Conservation (phyloP, 345 rosid genomes). For the Populus simonii region DNA sequence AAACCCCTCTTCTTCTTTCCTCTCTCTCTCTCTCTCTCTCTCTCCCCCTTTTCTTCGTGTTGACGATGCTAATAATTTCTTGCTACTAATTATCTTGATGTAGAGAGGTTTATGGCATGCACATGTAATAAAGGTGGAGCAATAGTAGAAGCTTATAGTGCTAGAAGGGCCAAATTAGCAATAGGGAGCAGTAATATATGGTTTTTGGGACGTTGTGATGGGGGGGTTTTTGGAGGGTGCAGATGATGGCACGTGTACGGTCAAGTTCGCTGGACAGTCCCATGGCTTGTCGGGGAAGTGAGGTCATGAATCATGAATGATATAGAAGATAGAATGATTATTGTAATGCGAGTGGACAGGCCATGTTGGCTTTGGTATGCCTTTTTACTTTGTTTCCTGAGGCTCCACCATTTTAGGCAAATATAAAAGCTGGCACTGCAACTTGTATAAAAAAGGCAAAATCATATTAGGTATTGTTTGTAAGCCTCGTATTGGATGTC, state of each 20-base stretch:
- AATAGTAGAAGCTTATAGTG: neutral
- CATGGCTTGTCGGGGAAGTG: slow-evolving; percentile 47
- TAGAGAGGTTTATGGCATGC: neutral
- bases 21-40: neutral
- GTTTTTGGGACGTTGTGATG: slow-evolving; percentile 1
- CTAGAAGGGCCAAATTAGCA: slow-evolving; percentile 12
- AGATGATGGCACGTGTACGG: slow-evolving; percentile 49
- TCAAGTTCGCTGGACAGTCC: slow-evolving; percentile 33
- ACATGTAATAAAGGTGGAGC: neutral
- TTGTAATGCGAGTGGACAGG: slow-evolving; percentile 42
- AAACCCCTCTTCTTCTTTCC: too few relatives aligned
- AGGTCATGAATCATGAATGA: slow-evolving; percentile 45
- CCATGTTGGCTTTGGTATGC: slow-evolving; percentile 32
- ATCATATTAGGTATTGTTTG: neutral
- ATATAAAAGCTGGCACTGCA: too few relatives aligned
- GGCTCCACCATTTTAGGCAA: slow-evolving; percentile 24
- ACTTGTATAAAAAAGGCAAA: neutral
- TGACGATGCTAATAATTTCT: neutral
- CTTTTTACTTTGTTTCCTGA: slow-evolving; percentile 5
- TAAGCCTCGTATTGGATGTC: neutral
- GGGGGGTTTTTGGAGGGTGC: slow-evolving; percentile 31
- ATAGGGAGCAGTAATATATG: slow-evolving; percentile 29
- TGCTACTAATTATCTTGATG: neutral
- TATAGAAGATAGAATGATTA: slow-evolving; percentile 39
- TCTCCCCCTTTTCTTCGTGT: neutral